A percentile compares a stretch with the other conserved stretches of the same genome.
Conservation (phyloP, 176 grass and related monocot genomes). For the Lolium multiflorum region DNA sequence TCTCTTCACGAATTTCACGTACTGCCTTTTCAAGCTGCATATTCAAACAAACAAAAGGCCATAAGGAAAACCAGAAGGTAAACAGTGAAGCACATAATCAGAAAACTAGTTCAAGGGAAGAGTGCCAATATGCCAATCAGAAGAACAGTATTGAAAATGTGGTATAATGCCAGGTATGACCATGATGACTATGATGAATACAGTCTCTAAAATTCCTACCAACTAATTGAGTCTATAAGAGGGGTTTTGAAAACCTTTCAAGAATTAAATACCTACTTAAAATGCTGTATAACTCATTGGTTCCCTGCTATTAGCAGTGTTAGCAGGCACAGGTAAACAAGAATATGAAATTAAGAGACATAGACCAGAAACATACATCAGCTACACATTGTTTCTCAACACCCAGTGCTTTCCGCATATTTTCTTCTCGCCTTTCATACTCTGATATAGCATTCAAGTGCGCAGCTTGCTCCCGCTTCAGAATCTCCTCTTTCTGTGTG, state of each 20-base stretch:
- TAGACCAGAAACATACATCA: slow-evolving; percentile 57
- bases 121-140: neutral
- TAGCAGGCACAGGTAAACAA: neutral
- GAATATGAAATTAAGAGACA: slow-evolving; percentile 22
- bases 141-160: neutral
- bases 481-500: slow-evolving; percentile 67
- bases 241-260: neutral
- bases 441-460: slow-evolving; percentile 79
- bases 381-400: slow-evolving; percentile 90
- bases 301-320: neutral
- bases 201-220: neutral
- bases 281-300: neutral
- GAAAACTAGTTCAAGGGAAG: neutral
- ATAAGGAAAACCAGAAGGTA: slow-evolving; percentile 24
- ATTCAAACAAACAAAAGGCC: slow-evolving; percentile 40
- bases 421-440: slow-evolving; percentile 78
- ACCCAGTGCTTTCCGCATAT: slow-evolving; percentile 65
- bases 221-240: slow-evolving; percentile 17
- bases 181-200: neutral
- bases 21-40: slow-evolving; percentile 90
- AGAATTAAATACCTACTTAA: neutral
- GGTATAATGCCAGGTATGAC: neutral
- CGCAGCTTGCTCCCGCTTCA: slow-evolving; percentile 82
- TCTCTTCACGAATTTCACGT: slow-evolving; percentile 72
- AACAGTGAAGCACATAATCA: neutral